Evolutionary conservation across 2,329 filamentous ascomycete genomes (phyloP).

Genomic region (Calonectria multiphialidica): DNA sequence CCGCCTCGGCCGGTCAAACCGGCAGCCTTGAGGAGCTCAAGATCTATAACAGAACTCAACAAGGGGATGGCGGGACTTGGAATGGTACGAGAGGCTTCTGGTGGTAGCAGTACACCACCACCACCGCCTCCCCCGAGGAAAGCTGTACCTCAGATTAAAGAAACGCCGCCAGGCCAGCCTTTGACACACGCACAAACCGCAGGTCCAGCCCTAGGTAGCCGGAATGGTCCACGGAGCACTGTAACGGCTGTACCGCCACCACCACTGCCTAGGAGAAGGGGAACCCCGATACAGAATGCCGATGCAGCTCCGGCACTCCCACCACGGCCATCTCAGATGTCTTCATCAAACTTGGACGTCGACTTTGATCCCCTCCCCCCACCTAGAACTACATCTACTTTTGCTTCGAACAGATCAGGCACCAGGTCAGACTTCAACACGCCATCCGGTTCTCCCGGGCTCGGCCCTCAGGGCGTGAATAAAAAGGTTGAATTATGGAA

Average conservation of each 20-base stretch:
- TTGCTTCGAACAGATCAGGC: constrained; percentile 42
- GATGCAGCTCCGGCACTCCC: constrained; percentile 44
- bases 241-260: constrained; percentile 52
- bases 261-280: constrained; percentile 61
- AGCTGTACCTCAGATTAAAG: constrained; percentile 35
- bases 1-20: constrained; percentile 72
- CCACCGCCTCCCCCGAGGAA: constrained; percentile 53
- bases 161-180: constrained; percentile 49
- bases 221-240: constrained; percentile 26
- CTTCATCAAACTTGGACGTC: constrained; percentile 52
- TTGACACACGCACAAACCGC: constrained; percentile 56
- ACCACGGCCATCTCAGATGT: constrained; percentile 46
- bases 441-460: constrained; percentile 50
- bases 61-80: constrained; percentile 28
- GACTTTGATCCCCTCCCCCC: constrained; percentile 57
- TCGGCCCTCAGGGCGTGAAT: constrained; percentile 58
- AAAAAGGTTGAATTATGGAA: constrained; percentile 82
- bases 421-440: constrained; percentile 48
- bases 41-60: constrained; percentile 47
- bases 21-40: constrained; percentile 61
- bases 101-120: constrained; percentile 30
- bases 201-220: constrained; percentile 44
- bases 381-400: constrained; percentile 39
- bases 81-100: constrained; percentile 30
- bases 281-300: constrained; percentile 51